A percentile compares a stretch with the other conserved stretches of the same genome.
Evolutionary conservation across 176 grass and related monocot species (phyloP).

Genomic region (Tillandsia fasciculata): DNA sequence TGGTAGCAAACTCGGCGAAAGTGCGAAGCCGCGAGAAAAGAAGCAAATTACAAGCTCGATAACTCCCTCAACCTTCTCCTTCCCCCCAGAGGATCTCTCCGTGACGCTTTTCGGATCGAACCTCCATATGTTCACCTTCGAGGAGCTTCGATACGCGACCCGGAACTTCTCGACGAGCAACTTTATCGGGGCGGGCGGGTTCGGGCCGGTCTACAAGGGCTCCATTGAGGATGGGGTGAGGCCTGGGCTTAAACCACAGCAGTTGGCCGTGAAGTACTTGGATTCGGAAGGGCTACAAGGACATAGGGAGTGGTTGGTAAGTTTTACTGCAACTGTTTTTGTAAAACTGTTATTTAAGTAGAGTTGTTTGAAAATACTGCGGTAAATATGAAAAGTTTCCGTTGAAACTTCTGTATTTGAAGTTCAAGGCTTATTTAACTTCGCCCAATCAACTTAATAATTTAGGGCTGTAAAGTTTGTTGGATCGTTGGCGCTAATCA

Average conservation of each 20-base stretch:
- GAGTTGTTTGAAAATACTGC: too few relatives aligned
- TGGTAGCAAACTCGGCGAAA: background rate
- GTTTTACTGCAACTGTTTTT: background rate
- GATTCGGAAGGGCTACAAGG: conserved; percentile 74
- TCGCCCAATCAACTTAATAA: too few relatives aligned
- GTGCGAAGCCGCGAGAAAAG: background rate
- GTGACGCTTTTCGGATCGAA: conserved; percentile 53
- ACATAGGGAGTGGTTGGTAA: conserved; percentile 88
- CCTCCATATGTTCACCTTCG: conserved; percentile 77
- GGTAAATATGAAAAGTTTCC: background rate
- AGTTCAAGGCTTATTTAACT: too few relatives aligned
- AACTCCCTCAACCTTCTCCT: conserved; percentile 7
- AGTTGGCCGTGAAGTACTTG: conserved; percentile 91
- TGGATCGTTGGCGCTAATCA: too few relatives aligned
- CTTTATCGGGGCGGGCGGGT: conserved; percentile 76
- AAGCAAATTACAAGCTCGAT: background rate
- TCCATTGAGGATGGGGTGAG: conserved; percentile 38
- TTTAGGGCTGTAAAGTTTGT: too few relatives aligned
- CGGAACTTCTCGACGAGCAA: conserved; percentile 61
- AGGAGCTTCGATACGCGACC: conserved; percentile 58
- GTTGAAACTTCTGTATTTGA: background rate
- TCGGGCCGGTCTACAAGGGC: conserved; percentile 94
- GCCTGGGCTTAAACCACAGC: conserved; percentile 48
- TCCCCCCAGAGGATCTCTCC: conserved; percentile 71
- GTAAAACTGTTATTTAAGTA: too few relatives aligned